Percentiles rank a stretch among this genome's conserved stretches.
phyloP scores from a whole-genome alignment of 1,284 basidiomycete genomes.

The Cutaneotrichosporon curvatum region DNA sequence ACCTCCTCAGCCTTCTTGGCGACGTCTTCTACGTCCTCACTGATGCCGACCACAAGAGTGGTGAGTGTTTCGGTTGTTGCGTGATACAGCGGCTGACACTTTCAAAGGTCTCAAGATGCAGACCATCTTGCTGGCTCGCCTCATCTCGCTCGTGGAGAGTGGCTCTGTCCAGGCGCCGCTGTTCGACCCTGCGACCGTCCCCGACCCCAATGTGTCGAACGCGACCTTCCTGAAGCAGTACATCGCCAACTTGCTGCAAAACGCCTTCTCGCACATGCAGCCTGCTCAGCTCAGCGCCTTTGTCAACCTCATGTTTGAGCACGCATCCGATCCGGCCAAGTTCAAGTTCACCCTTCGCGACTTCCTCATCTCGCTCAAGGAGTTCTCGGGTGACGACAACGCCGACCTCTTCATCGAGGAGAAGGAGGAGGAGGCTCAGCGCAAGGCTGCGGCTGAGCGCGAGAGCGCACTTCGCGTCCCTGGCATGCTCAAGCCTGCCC shows the following conservation, averaged over 20 bases:
- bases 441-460: constrained; percentile 68
- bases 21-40: constrained; percentile 98
- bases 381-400: constrained; percentile 69
- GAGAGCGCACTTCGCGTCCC: constrained; percentile 88
- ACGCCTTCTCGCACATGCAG: constrained; percentile 85
- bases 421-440: constrained; percentile 75
- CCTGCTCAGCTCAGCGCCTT: constrained; percentile 71
- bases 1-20: constrained; percentile 86
- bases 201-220: constrained; percentile 73
- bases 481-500: constrained; percentile 96
- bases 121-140: constrained; percentile 76
- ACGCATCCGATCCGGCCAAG: constrained; percentile 78
- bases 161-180: constrained; percentile 76
- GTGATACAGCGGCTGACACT: constrained; percentile 4
- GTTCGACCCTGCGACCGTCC: constrained; percentile 69
- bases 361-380: constrained; percentile 76
- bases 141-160: constrained; percentile 89
- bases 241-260: constrained; percentile 74
- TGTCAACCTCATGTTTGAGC: constrained; percentile 73
- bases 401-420: constrained; percentile 88
- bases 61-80: constrained; percentile 29
- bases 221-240: constrained; percentile 79
- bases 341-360: constrained; percentile 91
- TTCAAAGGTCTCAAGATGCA: constrained; percentile 78
- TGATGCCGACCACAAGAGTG: constrained; percentile 97